phyloP scores from a whole-genome alignment of 192 early-diverging fungal genomes.

The Umbelopsis isabellina region DNA sequence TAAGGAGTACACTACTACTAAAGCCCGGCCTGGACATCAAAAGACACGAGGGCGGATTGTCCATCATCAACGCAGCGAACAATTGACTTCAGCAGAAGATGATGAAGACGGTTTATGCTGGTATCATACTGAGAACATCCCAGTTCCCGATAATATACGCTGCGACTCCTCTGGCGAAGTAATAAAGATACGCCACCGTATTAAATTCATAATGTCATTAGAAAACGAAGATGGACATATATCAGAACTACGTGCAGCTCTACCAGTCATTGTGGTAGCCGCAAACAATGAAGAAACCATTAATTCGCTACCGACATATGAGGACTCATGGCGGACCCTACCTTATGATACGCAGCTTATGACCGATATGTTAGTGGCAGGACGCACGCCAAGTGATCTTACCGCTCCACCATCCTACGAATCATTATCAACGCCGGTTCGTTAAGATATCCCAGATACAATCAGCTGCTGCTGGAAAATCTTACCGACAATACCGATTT shows the following conservation, averaged over 20 bases:
- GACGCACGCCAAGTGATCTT: not conserved
- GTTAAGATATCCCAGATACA: not conserved
- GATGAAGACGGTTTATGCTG: not conserved
- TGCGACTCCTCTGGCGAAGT: conserved; percentile 37
- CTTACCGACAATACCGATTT: not conserved
- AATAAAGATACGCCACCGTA: conserved; percentile 38
- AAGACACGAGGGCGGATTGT: conserved; percentile 14
- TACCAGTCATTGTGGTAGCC: conserved; percentile 35
- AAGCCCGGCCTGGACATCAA: conserved; percentile 1
- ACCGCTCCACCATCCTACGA: not conserved
- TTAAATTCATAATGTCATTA: conserved; percentile 42
- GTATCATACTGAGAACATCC: conserved; percentile 16
- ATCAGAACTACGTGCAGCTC: conserved; percentile 39
- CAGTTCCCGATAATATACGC: conserved; percentile 25
- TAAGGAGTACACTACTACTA: conserved; percentile 57
- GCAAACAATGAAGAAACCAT: conserved; percentile 16
- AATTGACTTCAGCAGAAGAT: not conserved
- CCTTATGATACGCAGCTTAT: conserved; percentile 12
- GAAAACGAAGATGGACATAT: conserved; percentile 37
- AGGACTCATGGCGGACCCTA: conserved; percentile 15
- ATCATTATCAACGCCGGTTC: conserved; percentile 18
- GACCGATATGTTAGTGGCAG: conserved; percentile 1
- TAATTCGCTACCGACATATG: conserved; percentile 20
- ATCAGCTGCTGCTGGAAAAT: no score
- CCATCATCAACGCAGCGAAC: conserved; percentile 22